Percentiles rank a stretch among this genome's conserved stretches.
phyloP scores from a whole-genome alignment of 2,329 filamentous ascomycete species.

The Aspergillus phoenicis region DNA sequence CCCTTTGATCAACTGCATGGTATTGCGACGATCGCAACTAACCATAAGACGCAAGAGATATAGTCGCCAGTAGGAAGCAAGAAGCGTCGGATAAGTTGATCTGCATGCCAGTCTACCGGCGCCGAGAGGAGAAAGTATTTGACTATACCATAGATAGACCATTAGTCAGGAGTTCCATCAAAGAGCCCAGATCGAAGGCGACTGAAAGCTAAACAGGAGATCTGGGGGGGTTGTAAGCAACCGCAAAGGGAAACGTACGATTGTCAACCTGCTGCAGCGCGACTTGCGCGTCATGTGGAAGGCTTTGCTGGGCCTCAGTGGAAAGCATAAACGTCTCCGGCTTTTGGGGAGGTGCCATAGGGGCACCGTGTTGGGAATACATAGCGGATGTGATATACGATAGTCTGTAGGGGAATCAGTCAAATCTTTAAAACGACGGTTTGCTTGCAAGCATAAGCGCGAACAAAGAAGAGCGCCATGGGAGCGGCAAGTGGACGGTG shows the following conservation, averaged over 20 bases:
- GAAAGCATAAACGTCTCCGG: slow-evolving; percentile 99
- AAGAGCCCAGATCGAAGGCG: background rate
- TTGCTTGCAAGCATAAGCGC: slow-evolving; percentile 19
- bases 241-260: slow-evolving; percentile 58
- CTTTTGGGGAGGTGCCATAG: slow-evolving; percentile 91
- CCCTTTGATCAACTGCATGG: slow-evolving; percentile 13
- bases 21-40: slow-evolving; percentile 31
- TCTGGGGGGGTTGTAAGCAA: background rate
- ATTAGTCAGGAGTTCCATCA: slow-evolving; percentile 7
- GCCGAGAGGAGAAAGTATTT: slow-evolving; percentile 99
- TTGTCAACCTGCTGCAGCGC: slow-evolving; percentile 98
- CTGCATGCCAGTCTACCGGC: slow-evolving; percentile 94
- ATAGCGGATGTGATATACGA: slow-evolving; percentile 49
- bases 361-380: slow-evolving; percentile 77
- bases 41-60: slow-evolving; percentile 96
- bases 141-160: slow-evolving; percentile 58
- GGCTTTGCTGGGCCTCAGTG: slow-evolving; percentile 91
- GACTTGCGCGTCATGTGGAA: slow-evolving; percentile 95
- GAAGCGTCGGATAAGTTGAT: slow-evolving; percentile 96
- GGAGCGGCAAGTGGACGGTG: background rate
- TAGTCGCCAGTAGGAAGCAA: slow-evolving; percentile 97
- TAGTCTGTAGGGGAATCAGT: slow-evolving; percentile 23
- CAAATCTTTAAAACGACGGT: slow-evolving; percentile 22
- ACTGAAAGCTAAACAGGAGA: background rate
- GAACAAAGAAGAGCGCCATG: slow-evolving; percentile 11